Evolutionary conservation across 768 basidiomycete species (phyloP), one percentile per base, ranked within the genome.

Genomic region (Sarcodon aspratus): DNA sequence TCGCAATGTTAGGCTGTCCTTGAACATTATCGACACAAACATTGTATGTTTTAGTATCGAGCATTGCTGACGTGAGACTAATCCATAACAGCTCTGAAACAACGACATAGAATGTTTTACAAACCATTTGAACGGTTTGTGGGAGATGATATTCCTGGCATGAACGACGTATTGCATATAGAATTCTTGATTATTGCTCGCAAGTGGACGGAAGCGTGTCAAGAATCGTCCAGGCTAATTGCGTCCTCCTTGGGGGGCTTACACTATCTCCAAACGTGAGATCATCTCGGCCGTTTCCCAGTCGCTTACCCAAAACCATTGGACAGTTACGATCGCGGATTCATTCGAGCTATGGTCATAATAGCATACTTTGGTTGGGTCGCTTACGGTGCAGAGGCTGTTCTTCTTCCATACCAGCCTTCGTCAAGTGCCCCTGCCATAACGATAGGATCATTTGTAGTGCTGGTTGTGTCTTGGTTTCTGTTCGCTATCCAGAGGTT

Each of bases 281-380:
- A 55, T 11, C 21, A 27, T 27, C 13, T 12, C 11, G 15, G 7
- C 45, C 33, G 7, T 3, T 35, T 27, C 34, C 5, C 21, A 1
- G 33, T 44, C 15, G 21, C 7, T 10, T 7, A 2, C 38, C 11
- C 11, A 21, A n/a, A n/a, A 17, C 45, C 27, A 34, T 33, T 9
- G 45, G n/a, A 1, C 48, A 73, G 76, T 10, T 92, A 91, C 61
- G 87, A 93, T 59, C 79, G 85, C 13, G 67, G 76, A 32, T 63
- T 91, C 42, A 81, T 93, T 31, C 76, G 80, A 12, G 65, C 58
- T 3, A 78, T 92, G 53, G 88, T 90, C 46, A 74, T 73, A 1
- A 59, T 72, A 7, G 87, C 85, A 1, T 92, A 93, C 61, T 60
- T 73, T 3, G 87, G 87, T 47, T 93, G 89, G 86, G 78, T 77